phyloP scores from a whole-genome alignment of 2,329 filamentous ascomycete genomes.

The Trichoderma sp. region DNA sequence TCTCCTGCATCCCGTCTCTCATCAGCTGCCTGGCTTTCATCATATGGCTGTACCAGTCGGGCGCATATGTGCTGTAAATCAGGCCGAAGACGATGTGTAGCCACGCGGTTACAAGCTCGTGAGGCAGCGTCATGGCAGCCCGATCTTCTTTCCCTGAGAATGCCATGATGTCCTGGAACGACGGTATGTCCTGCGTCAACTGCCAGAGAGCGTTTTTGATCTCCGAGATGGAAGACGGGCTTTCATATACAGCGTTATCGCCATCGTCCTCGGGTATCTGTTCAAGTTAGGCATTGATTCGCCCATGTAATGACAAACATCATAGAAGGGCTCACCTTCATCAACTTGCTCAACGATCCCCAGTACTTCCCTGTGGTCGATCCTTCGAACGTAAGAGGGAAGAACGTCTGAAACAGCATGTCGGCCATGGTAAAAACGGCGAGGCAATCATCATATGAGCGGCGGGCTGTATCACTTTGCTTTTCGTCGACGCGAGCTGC shows the following conservation, averaged over 20 bases:
- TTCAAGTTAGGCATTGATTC: neutral
- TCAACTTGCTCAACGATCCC: constrained; percentile 44
- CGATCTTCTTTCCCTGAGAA: constrained; percentile 37
- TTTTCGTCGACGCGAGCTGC: constrained; percentile 33
- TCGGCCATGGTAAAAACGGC: constrained; percentile 48
- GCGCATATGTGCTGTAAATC: constrained; percentile 31
- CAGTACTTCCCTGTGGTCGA: constrained; percentile 48
- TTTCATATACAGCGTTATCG: neutral
- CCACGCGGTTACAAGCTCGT: constrained; percentile 46
- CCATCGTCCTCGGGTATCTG: constrained; percentile 29
- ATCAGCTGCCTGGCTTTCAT: constrained; percentile 38
- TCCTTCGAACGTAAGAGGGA: constrained; percentile 42
- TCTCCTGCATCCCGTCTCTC: constrained; percentile 42
- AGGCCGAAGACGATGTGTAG: constrained; percentile 46
- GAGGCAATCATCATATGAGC: constrained; percentile 40
- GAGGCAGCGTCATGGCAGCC: constrained; percentile 40
- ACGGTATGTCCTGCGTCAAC: constrained; percentile 35
- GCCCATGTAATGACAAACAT: neutral
- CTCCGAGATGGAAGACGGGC: constrained; percentile 24
- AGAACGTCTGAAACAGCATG: constrained; percentile 47
- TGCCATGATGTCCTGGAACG: constrained; percentile 38
- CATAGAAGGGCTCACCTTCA: constrained; percentile 35
- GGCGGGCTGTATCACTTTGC: constrained; percentile 33
- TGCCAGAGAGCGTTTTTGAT: constrained; percentile 30
- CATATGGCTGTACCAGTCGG: constrained; percentile 40